Evolutionary conservation across 345 rosid species (phyloP), one percentile per base, ranked within the genome.

Genomic region (Firmiana major): DNA sequence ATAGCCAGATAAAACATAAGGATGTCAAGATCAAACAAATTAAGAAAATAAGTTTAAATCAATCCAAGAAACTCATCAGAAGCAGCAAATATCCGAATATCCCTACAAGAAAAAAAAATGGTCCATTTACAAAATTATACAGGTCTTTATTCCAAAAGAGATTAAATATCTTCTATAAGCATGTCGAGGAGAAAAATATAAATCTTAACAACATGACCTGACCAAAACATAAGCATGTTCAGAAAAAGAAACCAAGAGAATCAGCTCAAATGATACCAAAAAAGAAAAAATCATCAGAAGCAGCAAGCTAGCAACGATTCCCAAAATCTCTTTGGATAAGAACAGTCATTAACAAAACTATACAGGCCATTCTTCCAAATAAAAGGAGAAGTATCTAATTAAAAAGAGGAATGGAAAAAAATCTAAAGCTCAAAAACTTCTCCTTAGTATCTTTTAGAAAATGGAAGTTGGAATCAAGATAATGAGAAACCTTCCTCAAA

Each of bases 21-120:
- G 24, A 19, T 5, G 4, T 66, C 51, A 21, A n/a, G 31, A 24
- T 24, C 53, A 43, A 45, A 36, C 34, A 69, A 45, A 69, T 45
- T 22, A 24, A 68, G 53, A 26, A 68, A 46, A 46, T 26, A 48
- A 46, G 11, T 22, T 67, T 26, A 46, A 46, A 69, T 48, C 7
- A 69, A 43, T 42, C 34, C 71, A 66, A 48, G 34, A 69, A 46
- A 69, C 22, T 69, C 21, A 69, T 69, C 40, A 69, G 6, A 69
- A 15, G 12, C 40, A 26, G n/a, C 12, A 24, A 13, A 21, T 12
- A 66, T 43, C 71, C 53, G 43, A 42, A 9, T 7, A 66, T 42
- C 28, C 42, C 71, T 21, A 66, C 51, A 66, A n/a, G n/a, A 43
- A n/a, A 54, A 55, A 21, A 9, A 63, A 65, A 65, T 2, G 26